phyloP scores from a whole-genome alignment of 768 basidiomycete genomes.

The Pulveroboletus sp. region DNA sequence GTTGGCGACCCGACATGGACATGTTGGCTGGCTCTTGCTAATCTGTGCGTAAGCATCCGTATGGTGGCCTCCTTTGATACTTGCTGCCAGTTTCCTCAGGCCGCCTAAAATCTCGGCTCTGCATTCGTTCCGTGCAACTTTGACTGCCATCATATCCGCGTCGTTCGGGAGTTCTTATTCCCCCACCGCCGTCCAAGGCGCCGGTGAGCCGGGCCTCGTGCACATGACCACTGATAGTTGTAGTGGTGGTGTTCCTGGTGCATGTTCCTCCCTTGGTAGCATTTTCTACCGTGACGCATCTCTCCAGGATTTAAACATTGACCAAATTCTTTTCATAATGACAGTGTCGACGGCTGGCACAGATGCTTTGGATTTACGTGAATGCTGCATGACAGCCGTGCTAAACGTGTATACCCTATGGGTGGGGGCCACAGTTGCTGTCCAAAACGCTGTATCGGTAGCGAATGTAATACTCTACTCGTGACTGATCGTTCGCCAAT shows the following conservation, averaged over 20 bases:
- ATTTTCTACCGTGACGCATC: not conserved
- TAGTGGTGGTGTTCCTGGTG: constrained; percentile 45
- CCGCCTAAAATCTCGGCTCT: constrained; percentile 45
- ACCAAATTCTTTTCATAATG: constrained; percentile 52
- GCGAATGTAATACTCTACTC: constrained; percentile 36
- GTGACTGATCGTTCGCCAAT: constrained; percentile 40
- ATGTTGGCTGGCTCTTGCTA: too few relatives aligned
- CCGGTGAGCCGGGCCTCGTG: constrained; percentile 85
- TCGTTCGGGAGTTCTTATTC: constrained; percentile 81
- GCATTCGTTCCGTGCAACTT: constrained; percentile 70
- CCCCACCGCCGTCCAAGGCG: constrained; percentile 62
- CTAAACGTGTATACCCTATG: too few relatives aligned
- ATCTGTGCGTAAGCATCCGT: constrained; percentile 67
- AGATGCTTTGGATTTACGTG: constrained; percentile 58
- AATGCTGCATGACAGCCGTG: constrained; percentile 20
- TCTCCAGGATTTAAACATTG: constrained; percentile 66
- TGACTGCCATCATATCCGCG: constrained; percentile 75
- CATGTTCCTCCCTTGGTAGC: constrained; percentile 6
- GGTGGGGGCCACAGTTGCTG: constrained; percentile 58
- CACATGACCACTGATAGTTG: constrained; percentile 83
- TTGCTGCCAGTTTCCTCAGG: constrained; percentile 48
- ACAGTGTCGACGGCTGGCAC: constrained; percentile 59
- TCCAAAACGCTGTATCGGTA: constrained; percentile 48
- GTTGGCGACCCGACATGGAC: too few relatives aligned
- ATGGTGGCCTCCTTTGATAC: constrained; percentile 76